Evolutionary conservation across 2,329 filamentous ascomycete species (phyloP).

Genomic region (Curvularia spicifera): DNA sequence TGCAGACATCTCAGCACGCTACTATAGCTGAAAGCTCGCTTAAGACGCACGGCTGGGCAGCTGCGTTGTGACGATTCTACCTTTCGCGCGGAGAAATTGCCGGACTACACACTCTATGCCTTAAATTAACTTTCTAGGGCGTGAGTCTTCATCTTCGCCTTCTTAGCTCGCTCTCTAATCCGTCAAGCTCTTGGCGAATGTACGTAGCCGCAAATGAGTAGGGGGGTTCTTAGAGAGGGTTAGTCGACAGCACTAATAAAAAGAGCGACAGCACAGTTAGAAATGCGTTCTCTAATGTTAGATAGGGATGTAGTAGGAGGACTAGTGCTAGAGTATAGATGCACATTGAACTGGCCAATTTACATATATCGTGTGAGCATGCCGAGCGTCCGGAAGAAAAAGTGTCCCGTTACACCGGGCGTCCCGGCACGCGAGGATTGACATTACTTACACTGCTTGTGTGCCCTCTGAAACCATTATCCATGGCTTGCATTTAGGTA

Average conservation of each 20-base stretch:
- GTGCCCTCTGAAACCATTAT: neutral
- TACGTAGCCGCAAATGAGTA: constrained; percentile 1
- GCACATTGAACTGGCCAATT: neutral
- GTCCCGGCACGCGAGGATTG: too few relatives aligned
- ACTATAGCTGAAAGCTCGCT: too few relatives aligned
- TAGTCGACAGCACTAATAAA: constrained; percentile 1
- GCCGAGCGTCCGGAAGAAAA: too few relatives aligned
- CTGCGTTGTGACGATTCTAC: too few relatives aligned
- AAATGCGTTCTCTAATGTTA: neutral
- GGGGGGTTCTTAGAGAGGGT: constrained; percentile 1
- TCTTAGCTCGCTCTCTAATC: neutral
- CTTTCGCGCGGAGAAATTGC: too few relatives aligned
- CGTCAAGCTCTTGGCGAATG: neutral
- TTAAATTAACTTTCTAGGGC: neutral
- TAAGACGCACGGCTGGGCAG: too few relatives aligned
- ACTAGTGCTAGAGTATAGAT: neutral
- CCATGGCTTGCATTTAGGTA: neutral
- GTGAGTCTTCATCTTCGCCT: neutral
- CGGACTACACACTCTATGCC: neutral
- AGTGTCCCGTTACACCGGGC: too few relatives aligned
- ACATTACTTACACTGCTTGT: too few relatives aligned
- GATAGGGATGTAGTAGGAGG: neutral
- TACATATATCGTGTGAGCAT: neutral
- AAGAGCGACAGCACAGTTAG: neutral
- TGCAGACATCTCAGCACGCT: too few relatives aligned